A percentile compares a stretch with the other conserved stretches of the same genome.
Evolutionary conservation across 1,284 basidiomycete species (phyloP).

Genomic region (Fomitiporia mediterranea): DNA sequence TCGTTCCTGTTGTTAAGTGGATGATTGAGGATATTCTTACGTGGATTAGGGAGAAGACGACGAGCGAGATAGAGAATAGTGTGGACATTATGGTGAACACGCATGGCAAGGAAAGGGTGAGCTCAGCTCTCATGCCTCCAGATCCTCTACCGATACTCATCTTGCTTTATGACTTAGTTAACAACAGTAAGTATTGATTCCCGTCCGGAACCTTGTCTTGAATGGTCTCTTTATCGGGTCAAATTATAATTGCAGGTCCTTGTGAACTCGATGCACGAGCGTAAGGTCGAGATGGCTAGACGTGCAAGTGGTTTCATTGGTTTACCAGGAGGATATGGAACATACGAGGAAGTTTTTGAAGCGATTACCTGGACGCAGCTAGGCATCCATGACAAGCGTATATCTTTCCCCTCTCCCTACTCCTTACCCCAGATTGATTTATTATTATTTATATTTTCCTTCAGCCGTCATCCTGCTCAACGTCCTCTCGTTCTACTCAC

Average conservation of each 20-base stretch:
- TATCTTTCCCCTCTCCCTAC: conserved; percentile 25
- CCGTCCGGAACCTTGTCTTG: background rate
- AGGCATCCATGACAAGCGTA: conserved; percentile 85
- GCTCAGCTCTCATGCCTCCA: too few species aligned
- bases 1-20: too few species aligned
- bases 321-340: conserved; percentile 88
- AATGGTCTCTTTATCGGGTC: background rate
- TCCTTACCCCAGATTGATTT: conserved; percentile 9
- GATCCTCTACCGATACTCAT: too few species aligned
- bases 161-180: conserved; percentile 31
- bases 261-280: conserved; percentile 87
- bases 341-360: conserved; percentile 90
- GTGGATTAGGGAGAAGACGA: conserved; percentile 41
- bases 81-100: conserved; percentile 37
- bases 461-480: conserved; percentile 80
- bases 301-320: conserved; percentile 77
- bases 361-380: conserved; percentile 90
- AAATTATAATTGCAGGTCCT: conserved; percentile 48
- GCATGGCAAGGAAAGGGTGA: conserved; percentile 41
- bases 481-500: conserved; percentile 74
- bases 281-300: conserved; percentile 85
- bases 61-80: conserved; percentile 25
- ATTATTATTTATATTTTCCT: background rate
- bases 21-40: too few species aligned
- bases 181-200: conserved; percentile 42